Evolutionary conservation across 1,284 basidiomycete genomes (phyloP).

Genomic region (Sanghuangporus baumii): DNA sequence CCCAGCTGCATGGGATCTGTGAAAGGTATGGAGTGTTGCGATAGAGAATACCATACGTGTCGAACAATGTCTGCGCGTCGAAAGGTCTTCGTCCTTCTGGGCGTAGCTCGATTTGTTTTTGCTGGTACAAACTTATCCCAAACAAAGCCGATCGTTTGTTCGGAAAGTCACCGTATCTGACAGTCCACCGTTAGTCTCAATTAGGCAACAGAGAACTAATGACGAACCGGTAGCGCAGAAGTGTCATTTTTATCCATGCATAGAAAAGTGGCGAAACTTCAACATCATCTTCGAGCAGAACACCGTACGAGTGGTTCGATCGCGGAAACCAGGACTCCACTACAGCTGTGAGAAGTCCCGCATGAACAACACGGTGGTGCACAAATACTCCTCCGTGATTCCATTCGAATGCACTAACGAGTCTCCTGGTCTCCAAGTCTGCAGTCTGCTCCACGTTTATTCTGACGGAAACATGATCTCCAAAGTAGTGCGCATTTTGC

Average conservation of each 20-base stretch:
- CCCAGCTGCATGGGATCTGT: constrained; percentile 84
- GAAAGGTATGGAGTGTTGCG: constrained; percentile 70
- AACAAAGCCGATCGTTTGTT: constrained; percentile 47
- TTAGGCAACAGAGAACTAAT: background rate
- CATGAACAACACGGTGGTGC: constrained; percentile 68
- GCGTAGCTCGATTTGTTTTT: constrained; percentile 70
- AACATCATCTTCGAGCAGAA: constrained; percentile 79
- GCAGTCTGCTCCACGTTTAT: constrained; percentile 74
- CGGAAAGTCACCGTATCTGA: constrained; percentile 47
- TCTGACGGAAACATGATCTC: constrained; percentile 55
- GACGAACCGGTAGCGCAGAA: constrained; percentile 66
- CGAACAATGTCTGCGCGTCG: constrained; percentile 56
- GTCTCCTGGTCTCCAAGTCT: constrained; percentile 50
- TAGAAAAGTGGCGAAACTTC: constrained; percentile 80
- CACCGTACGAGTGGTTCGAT: constrained; percentile 65
- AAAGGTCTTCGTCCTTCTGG: constrained; percentile 64
- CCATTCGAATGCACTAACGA: constrained; percentile 54
- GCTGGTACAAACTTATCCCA: constrained; percentile 80
- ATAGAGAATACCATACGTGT: constrained; percentile 32
- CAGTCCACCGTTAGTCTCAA: background rate
- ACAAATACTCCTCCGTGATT: constrained; percentile 49
- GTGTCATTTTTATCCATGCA: constrained; percentile 72
- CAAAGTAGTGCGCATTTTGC: constrained; percentile 55
- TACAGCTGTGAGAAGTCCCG: constrained; percentile 72
- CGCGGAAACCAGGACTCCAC: constrained; percentile 84